Conservation (phyloP, 805 yeast genomes). For the Vanderwaltozyma yarrowii region DNA sequence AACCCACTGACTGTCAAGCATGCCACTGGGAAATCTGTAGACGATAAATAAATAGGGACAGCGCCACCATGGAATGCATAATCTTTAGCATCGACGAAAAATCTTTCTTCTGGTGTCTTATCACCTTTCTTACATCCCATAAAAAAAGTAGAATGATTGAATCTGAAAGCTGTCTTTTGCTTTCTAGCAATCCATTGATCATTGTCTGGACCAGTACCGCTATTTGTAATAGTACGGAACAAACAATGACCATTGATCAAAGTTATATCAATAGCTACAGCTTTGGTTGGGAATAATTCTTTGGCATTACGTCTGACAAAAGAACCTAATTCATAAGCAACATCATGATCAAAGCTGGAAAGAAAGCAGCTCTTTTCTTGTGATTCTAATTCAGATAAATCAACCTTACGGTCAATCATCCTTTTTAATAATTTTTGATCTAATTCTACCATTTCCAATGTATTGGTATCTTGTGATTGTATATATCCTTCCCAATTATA, state of each 20-base stretch:
- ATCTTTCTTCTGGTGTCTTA: slow-evolving; percentile 32
- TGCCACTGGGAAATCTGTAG: slow-evolving; percentile 32
- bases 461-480: neutral
- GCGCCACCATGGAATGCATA: slow-evolving; percentile 51
- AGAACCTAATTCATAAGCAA: slow-evolving; percentile 39
- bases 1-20: slow-evolving; percentile 48
- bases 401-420: slow-evolving; percentile 2
- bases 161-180: slow-evolving; percentile 38
- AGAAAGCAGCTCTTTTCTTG: slow-evolving; percentile 8
- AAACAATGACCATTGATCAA: slow-evolving; percentile 36
- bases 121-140: slow-evolving; percentile 35
- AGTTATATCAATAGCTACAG: slow-evolving; percentile 41
- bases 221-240: slow-evolving; percentile 33
- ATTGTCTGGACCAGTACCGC: slow-evolving; percentile 38
- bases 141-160: slow-evolving; percentile 37
- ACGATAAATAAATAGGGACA: slow-evolving; percentile 35
- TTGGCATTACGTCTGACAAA: slow-evolving; percentile 31
- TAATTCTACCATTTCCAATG: slow-evolving; percentile 2
- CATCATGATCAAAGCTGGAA: slow-evolving; percentile 22
- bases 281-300: slow-evolving; percentile 22
- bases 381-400: slow-evolving; percentile 9
- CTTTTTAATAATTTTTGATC: slow-evolving; percentile 3
- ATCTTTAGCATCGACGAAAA: slow-evolving; percentile 33
- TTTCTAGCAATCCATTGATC: slow-evolving; percentile 46
- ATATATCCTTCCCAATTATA: no score